Conservation (phyloP, 148 eudicot species). For the Vaccinium darrowii region DNA sequence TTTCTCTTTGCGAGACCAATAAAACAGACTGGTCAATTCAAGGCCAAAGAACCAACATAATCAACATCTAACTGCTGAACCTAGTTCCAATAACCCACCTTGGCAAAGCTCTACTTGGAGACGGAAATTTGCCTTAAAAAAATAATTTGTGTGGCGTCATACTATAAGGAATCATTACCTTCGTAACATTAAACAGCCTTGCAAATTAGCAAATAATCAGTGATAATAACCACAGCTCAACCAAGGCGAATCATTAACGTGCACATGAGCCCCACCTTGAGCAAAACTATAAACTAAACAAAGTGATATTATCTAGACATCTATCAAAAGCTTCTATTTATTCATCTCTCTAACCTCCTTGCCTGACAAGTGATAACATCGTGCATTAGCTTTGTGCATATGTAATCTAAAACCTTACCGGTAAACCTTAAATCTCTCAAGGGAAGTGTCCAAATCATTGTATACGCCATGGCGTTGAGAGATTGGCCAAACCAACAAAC, state of each 20-base stretch:
- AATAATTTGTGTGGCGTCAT: neutral
- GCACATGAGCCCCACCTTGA: too few species aligned
- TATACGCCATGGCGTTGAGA: neutral
- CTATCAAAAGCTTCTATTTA: neutral
- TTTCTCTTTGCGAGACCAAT: neutral
- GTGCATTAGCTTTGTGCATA: neutral
- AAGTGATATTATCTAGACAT: too few species aligned
- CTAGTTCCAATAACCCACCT: slow-evolving; percentile 1
- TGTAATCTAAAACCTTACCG: neutral
- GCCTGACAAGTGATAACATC: neutral
- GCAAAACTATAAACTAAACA: neutral
- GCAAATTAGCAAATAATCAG: neutral
- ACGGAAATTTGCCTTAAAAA: neutral
- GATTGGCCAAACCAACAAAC: neutral
- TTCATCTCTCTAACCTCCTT: neutral
- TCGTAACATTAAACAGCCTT: neutral
- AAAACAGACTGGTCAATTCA: neutral
- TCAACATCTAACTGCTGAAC: neutral
- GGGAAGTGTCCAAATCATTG: neutral
- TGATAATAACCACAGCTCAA: neutral
- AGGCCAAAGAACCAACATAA: neutral
- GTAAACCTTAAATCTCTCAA: neutral
- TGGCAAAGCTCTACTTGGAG: neutral
- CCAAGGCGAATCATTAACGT: neutral
- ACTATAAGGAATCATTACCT: neutral